Base-by-base conservation (phyloP, 768 basidiomycete genomes). In the Obba rivulosa region DNA sequence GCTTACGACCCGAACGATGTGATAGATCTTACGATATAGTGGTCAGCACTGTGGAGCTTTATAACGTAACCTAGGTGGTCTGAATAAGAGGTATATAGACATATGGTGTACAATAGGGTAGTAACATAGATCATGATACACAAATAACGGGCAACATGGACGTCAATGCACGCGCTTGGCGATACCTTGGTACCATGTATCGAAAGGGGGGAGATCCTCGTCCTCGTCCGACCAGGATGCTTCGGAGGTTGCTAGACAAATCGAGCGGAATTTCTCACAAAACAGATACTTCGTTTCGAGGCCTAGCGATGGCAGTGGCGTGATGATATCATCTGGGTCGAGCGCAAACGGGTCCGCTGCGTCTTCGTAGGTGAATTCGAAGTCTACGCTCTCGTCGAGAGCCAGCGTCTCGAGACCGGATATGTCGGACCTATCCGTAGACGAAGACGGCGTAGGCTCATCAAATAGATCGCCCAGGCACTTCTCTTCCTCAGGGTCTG, bases 111-210 rank as follows among this genome's bases (percentile, higher is more conserved):
- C 28, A 31, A 13, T n/a, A 13, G 28, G 13, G 7, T 13, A 31
- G 28, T 31, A 31, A 31, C 13, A 31, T 31, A n/a, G n/a, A n/a
- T n/a, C n/a, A n/a, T n/a, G n/a, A n/a, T n/a, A n/a, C n/a, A n/a
- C n/a, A n/a, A n/a, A n/a, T n/a, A n/a, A n/a, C n/a, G n/a, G n/a
- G n/a, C n/a, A 31, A 31, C 28, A 31, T 31, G 28, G 28, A 41
- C 40, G 9, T 41, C n/a, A 38, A 21, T 34, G 31, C 21, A 44
- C 28, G 18, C 58, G 54, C 20, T 31, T 48, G 34, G 56, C 56
- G 43, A 53, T 60, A 11, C 43, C 35, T 40, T 51, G 51, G 42
- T 60, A 60, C 56, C 54, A 60, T 13, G 55, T 54, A 42, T 60
- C 58, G 18, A 60, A 53, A 9, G 58, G 54, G 8, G 58, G 58